Evolutionary conservation across 2,329 filamentous ascomycete species (phyloP).

Genomic region (Penicillium sp.): DNA sequence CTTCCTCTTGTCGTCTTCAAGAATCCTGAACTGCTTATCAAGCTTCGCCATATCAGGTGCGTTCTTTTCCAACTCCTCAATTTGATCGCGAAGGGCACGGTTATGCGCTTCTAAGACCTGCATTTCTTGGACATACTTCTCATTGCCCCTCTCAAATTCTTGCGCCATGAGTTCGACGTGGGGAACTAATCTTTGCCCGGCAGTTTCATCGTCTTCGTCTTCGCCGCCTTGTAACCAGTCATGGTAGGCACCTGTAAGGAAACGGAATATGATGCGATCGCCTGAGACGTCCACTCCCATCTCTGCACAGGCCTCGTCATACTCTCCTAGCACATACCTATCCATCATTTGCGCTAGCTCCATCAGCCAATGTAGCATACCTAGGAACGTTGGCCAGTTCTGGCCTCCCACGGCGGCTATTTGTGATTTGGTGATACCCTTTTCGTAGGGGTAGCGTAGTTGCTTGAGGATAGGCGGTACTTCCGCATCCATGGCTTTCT

Average conservation of each 20-base stretch:
- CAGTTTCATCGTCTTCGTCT: constrained; percentile 83
- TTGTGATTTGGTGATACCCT: constrained; percentile 94
- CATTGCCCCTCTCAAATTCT: constrained; percentile 84
- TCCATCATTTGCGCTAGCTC: constrained; percentile 94
- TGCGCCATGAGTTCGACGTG: constrained; percentile 87
- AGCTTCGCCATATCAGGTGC: constrained; percentile 82
- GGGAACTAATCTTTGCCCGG: constrained; percentile 76
- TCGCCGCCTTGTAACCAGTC: constrained; percentile 95
- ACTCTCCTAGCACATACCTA: constrained; percentile 75
- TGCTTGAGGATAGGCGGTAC: constrained; percentile 92
- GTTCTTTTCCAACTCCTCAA: constrained; percentile 86
- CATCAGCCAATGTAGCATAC: constrained; percentile 98
- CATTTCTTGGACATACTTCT: constrained; percentile 82
- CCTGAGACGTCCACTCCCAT: constrained; percentile 84
- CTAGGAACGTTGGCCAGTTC: constrained; percentile 95
- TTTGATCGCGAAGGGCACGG: constrained; percentile 77
- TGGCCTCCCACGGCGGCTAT: constrained; percentile 93
- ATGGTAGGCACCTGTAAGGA: constrained; percentile 85
- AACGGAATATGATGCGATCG: constrained; percentile 93
- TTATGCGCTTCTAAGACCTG: constrained; percentile 87
- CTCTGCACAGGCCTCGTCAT: constrained; percentile 89
- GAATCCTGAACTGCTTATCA: constrained; percentile 87
- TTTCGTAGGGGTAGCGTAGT: constrained; percentile 91
- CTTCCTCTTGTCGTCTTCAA: constrained; percentile 92
- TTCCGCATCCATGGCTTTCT: constrained; percentile 94